These are phyloP conservation scores for Fusarium xylarioides DNA, from an alignment of 2,329 filamentous ascomycete species.

Conservation along the genomic window DNA sequence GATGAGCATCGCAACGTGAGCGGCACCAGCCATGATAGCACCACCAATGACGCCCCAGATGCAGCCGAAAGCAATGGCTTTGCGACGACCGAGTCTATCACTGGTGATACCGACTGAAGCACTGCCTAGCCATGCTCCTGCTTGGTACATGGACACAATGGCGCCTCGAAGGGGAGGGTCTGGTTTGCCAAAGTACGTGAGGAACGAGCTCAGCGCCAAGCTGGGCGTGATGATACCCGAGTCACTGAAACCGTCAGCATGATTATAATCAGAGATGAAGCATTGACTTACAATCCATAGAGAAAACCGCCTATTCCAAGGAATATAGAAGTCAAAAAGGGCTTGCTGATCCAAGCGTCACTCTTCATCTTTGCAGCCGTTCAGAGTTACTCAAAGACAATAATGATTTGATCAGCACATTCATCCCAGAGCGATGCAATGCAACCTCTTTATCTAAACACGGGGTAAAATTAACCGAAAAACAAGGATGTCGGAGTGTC, in stretches of 20 bases:
- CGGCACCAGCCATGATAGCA: conserved; percentile 52
- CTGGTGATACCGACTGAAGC: conserved; percentile 52
- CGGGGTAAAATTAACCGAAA: conserved; percentile 29
- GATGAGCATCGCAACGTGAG: conserved; percentile 53
- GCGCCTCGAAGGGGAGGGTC: conserved; percentile 49
- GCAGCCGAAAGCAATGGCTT: conserved; percentile 53
- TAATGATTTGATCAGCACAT: not conserved
- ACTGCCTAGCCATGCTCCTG: conserved; percentile 53
- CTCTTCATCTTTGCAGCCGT: conserved; percentile 32
- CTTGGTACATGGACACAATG: conserved; percentile 53
- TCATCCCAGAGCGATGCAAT: not conserved
- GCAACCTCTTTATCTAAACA: conserved; percentile 14
- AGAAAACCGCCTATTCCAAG: conserved; percentile 53
- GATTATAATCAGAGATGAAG: fast-evolving
- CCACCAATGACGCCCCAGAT: conserved; percentile 52
- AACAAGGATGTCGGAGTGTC: not conserved
- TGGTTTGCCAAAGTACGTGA: conserved; percentile 48
- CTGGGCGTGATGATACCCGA: conserved; percentile 55
- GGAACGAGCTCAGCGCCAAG: conserved; percentile 49
- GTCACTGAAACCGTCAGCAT: conserved; percentile 41
- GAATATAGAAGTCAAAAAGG: conserved; percentile 51
- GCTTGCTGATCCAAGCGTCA: conserved; percentile 48
- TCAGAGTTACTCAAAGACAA: not conserved
- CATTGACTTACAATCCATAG: conserved; percentile 48
- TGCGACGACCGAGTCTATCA: conserved; percentile 49